phyloP scores from a whole-genome alignment of 192 early-diverging fungal species.

The Paraglomus occultum region DNA sequence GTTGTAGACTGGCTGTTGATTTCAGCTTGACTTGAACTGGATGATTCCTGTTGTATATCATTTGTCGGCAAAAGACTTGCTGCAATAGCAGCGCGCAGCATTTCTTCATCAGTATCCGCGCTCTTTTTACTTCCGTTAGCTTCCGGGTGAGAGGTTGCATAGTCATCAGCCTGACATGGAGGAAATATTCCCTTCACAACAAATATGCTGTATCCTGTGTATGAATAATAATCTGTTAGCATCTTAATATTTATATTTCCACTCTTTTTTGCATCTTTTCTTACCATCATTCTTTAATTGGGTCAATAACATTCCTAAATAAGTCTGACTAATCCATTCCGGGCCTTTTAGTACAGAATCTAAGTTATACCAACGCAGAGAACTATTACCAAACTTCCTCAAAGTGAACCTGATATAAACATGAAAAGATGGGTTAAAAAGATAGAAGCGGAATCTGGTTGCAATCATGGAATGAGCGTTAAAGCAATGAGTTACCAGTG shows the following conservation, averaged over 20 bases:
- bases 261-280: too few relatives aligned
- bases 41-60: neutral
- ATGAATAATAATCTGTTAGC: neutral
- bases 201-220: slow-evolving; percentile 41
- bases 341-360: slow-evolving; percentile 56
- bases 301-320: slow-evolving; percentile 53
- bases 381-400: slow-evolving; percentile 60
- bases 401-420: slow-evolving; percentile 56
- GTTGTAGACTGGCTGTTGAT: too few relatives aligned
- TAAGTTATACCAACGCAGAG: slow-evolving; percentile 76
- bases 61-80: slow-evolving; percentile 14
- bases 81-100: slow-evolving; percentile 17
- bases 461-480: slow-evolving; percentile 29
- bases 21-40: too few relatives aligned
- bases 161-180: slow-evolving; percentile 22
- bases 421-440: neutral
- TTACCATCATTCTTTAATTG: slow-evolving; percentile 48
- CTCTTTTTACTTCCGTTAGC: neutral
- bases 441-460: neutral
- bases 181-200: slow-evolving; percentile 33
- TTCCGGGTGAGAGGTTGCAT: neutral
- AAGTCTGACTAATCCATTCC: slow-evolving; percentile 65
- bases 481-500: slow-evolving; percentile 41
- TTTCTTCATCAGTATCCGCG: neutral
- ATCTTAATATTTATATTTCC: too few relatives aligned